Conservation (phyloP, 2,329 filamentous ascomycete genomes). For the Exutisphaerella laricina region DNA sequence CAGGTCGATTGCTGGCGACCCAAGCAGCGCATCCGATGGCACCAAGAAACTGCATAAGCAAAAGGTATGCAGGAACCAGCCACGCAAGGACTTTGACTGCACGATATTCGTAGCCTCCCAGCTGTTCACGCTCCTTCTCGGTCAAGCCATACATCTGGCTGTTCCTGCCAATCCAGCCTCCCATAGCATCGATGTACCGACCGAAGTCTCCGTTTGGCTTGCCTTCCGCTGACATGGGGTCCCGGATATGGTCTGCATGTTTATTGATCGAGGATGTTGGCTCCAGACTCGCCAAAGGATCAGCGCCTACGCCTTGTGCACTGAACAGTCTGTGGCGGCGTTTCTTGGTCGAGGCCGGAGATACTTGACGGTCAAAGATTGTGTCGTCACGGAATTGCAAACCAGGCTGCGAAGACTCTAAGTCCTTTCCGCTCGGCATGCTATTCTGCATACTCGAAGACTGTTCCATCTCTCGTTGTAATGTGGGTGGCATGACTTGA, state of each 20-base stretch:
- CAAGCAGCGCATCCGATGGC: conserved; percentile 57
- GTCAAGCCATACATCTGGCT: conserved; percentile 52
- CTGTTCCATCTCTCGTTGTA: not conserved
- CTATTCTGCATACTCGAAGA: not conserved
- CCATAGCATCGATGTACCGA: conserved; percentile 17
- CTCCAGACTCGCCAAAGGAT: conserved; percentile 27
- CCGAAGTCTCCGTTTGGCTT: conserved; percentile 7
- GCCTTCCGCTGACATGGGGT: not conserved
- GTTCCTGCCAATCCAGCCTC: conserved; percentile 40
- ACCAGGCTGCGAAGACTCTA: not conserved
- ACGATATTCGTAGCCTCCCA: conserved; percentile 60
- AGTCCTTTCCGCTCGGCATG: not conserved
- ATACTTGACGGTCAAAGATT: conserved; percentile 4
- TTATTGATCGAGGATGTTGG: not conserved
- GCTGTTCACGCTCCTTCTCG: conserved; percentile 49
- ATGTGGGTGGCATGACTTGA: not conserved
- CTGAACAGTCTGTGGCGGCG: conserved; percentile 8
- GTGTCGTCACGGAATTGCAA: conserved; percentile 7
- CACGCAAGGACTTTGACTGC: conserved; percentile 55
- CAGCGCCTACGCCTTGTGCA: conserved; percentile 35
- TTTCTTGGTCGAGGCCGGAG: not conserved
- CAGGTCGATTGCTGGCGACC: conserved; percentile 50
- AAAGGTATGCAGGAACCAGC: conserved; percentile 57
- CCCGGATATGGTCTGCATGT: not conserved
- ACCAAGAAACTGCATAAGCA: conserved; percentile 55